A percentile compares a stretch with the other conserved stretches of the same genome.
Conservation (phyloP, 164 flowering plant species). For the Houttuynia cordata region DNA sequence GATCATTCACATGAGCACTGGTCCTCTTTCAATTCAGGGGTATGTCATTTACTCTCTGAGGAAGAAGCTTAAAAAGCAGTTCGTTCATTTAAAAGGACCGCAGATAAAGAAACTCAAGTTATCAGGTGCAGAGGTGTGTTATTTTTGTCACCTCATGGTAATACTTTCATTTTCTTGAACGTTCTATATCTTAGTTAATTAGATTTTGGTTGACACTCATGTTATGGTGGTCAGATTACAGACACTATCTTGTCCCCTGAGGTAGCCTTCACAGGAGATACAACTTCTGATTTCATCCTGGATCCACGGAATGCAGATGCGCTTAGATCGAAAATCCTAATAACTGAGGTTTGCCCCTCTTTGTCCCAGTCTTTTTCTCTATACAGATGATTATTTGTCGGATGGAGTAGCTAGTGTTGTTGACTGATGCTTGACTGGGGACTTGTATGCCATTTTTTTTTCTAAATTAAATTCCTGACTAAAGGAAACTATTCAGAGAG, state of each 20-base stretch:
- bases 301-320: slow-evolving; percentile 94
- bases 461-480: too few relatives aligned
- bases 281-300: slow-evolving; percentile 74
- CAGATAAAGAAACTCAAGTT: slow-evolving; percentile 85
- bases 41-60: slow-evolving; percentile 77
- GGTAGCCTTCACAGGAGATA: slow-evolving; percentile 96
- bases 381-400: too few relatives aligned
- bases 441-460: too few relatives aligned
- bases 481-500: background rate
- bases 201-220: background rate
- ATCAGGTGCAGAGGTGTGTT: slow-evolving; percentile 81
- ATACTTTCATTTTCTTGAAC: background rate
- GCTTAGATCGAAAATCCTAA: slow-evolving; percentile 83
- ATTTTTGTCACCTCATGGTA: background rate
- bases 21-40: slow-evolving; percentile 36
- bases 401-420: background rate
- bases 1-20: background rate
- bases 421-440: background rate
- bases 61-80: slow-evolving; percentile 81
- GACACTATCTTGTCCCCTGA: slow-evolving; percentile 82
- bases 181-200: background rate
- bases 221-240: slow-evolving; percentile 46
- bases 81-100: slow-evolving; percentile 70
- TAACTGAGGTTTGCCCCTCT: slow-evolving; percentile 61
- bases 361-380: background rate